Conservation (phyloP, 1,284 basidiomycete species). For the Melanopsichium pennsylvanicum region DNA sequence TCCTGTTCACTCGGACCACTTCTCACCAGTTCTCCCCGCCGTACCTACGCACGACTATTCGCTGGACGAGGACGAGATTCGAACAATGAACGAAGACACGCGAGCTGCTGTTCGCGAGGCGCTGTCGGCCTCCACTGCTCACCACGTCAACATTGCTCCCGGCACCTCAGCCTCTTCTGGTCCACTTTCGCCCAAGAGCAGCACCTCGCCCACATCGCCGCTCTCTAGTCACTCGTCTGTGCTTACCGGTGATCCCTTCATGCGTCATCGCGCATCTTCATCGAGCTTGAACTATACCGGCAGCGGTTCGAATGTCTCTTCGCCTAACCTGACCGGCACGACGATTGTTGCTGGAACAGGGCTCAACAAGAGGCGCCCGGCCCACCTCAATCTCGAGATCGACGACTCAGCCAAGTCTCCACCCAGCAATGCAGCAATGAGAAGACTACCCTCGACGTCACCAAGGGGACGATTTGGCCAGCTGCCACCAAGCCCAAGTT, state of each 20-base stretch:
- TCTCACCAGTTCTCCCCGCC: conserved; percentile 1
- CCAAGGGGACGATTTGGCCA: conserved; percentile 25
- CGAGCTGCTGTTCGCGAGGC: conserved; percentile 38
- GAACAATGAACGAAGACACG: conserved; percentile 39
- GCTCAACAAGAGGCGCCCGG: conserved; percentile 7
- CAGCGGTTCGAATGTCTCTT: conserved; percentile 10
- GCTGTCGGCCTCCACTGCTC: conserved; percentile 29
- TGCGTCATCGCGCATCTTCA: conserved; percentile 13
- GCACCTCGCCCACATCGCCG: conserved; percentile 18
- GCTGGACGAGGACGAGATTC: conserved; percentile 37
- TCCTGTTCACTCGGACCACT: conserved; percentile 4
- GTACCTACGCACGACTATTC: conserved; percentile 23
- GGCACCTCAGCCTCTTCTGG: background rate
- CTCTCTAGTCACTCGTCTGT: conserved; percentile 25
- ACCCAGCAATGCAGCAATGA: conserved; percentile 2
- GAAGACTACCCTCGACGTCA: conserved; percentile 16
- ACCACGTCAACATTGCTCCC: conserved; percentile 12
- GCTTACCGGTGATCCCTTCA: conserved; percentile 15
- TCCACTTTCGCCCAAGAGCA: conserved; percentile 14
- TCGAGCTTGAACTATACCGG: conserved; percentile 19
- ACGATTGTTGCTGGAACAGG: too few species aligned
- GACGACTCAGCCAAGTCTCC: conserved; percentile 16
- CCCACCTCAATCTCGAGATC: conserved; percentile 17
- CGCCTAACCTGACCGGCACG: conserved; percentile 14
- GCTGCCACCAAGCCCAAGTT: conserved; percentile 20